A percentile compares a stretch with the other conserved stretches of the same genome.
These are phyloP conservation scores for Xylaria scruposa DNA, from an alignment of 495 filamentous ascomycete species.

Conservation along the genomic window DNA sequence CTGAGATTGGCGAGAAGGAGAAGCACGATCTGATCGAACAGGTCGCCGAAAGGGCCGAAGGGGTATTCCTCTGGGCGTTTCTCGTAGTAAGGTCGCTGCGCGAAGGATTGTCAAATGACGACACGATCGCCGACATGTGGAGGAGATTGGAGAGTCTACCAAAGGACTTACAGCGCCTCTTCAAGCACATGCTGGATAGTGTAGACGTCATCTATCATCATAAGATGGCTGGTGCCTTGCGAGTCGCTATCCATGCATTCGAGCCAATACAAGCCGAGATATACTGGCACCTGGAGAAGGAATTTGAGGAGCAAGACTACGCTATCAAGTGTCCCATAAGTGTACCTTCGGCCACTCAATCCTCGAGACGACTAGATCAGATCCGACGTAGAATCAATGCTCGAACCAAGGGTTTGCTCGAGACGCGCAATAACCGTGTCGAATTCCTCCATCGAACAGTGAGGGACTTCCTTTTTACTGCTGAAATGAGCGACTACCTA, in stretches of 20 bases:
- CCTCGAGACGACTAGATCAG: background rate
- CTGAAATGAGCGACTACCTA: background rate
- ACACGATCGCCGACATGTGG: background rate
- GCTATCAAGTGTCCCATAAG: background rate
- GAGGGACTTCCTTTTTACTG: background rate
- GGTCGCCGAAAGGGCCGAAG: background rate
- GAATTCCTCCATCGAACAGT: background rate
- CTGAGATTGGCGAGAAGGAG: background rate
- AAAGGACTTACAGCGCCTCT: background rate
- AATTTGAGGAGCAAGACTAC: background rate
- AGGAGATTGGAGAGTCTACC: background rate
- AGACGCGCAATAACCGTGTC: slow-evolving; percentile 4
- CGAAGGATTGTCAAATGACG: background rate
- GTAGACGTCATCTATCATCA: background rate
- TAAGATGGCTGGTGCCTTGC: background rate
- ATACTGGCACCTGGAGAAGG: background rate
- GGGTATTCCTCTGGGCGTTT: slow-evolving; percentile 3
- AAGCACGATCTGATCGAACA: background rate
- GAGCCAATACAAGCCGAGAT: background rate
- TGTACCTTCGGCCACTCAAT: background rate
- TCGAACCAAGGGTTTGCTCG: background rate
- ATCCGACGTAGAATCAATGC: background rate
- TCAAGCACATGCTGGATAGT: background rate
- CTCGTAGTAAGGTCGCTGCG: background rate
- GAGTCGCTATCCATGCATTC: background rate